Conservation (phyloP, 257 asterid species). For the Cinchona pubescens region DNA sequence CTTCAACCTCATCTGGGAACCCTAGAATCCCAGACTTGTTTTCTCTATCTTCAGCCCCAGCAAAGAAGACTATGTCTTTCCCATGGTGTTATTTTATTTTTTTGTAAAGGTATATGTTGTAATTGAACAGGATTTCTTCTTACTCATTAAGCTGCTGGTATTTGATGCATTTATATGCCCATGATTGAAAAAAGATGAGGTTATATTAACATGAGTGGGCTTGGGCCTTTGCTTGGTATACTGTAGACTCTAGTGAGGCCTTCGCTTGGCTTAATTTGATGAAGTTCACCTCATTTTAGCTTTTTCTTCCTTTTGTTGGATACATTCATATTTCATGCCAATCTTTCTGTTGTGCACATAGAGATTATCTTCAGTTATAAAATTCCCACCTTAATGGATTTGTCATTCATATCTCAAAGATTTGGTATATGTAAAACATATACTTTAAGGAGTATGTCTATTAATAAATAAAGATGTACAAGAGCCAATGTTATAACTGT, state of each 20-base stretch:
- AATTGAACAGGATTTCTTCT: not conserved
- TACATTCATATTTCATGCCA: not conserved
- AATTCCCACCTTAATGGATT: not conserved
- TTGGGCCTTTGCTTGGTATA: not conserved
- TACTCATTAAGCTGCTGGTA: conserved; percentile 6
- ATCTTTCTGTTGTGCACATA: not conserved
- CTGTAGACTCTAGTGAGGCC: not conserved
- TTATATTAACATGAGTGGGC: not conserved
- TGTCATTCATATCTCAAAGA: not conserved
- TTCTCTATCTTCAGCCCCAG: too few relatives aligned
- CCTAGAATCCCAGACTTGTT: too few relatives aligned
- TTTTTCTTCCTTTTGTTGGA: not conserved
- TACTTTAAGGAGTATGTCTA: not conserved
- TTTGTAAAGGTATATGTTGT: not conserved
- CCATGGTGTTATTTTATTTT: not conserved
- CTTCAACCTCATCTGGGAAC: not conserved
- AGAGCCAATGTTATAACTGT: not conserved
- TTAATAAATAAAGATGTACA: not conserved
- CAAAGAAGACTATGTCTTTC: too few relatives aligned
- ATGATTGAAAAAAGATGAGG: not conserved
- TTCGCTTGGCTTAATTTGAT: not conserved
- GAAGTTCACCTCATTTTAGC: not conserved
- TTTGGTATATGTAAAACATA: not conserved
- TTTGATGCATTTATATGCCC: not conserved
- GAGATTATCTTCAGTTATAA: not conserved